A percentile compares a stretch with the other conserved stretches of the same genome.
phyloP scores from a whole-genome alignment of 768 basidiomycete genomes.

The Leccinum broughii region DNA sequence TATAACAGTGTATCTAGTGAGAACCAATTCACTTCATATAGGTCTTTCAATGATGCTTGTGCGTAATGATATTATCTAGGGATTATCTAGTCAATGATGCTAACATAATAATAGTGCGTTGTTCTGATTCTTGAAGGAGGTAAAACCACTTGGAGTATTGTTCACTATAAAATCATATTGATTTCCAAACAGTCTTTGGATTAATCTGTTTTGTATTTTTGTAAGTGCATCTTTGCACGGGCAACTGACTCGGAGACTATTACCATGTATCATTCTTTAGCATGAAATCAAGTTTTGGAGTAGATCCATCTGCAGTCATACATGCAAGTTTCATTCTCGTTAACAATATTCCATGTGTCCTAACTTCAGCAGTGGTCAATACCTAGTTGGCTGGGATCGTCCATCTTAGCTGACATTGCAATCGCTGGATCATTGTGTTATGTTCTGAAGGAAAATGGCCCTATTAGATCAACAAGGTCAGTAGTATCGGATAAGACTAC shows the following conservation, averaged over 20 bases:
- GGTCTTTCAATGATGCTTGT: constrained; percentile 20
- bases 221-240: constrained; percentile 10
- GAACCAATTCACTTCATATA: background rate
- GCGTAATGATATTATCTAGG: constrained; percentile 2
- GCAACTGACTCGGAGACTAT: background rate
- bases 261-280: background rate
- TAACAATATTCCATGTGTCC: background rate
- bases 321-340: constrained; percentile 2
- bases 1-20: constrained; percentile 12
- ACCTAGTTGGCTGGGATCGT: constrained; percentile 24
- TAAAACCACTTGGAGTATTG: background rate
- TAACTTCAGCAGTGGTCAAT: constrained; percentile 19
- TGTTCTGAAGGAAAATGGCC: constrained; percentile 11
- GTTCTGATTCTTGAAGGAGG: constrained; percentile 24
- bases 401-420: constrained; percentile 19
- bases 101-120: constrained; percentile 13
- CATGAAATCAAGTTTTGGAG: background rate
- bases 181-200: constrained; percentile 20
- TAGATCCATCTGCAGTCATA: background rate
- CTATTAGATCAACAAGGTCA: constrained; percentile 16
- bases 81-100: background rate
- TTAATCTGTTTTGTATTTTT: constrained; percentile 1
- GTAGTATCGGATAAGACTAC: background rate
- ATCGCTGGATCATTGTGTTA: constrained; percentile 24
- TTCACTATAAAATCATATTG: background rate